These are phyloP conservation scores for Cephaloascus albidus DNA, from an alignment of 805 yeast genomes.

Conservation along the genomic window DNA sequence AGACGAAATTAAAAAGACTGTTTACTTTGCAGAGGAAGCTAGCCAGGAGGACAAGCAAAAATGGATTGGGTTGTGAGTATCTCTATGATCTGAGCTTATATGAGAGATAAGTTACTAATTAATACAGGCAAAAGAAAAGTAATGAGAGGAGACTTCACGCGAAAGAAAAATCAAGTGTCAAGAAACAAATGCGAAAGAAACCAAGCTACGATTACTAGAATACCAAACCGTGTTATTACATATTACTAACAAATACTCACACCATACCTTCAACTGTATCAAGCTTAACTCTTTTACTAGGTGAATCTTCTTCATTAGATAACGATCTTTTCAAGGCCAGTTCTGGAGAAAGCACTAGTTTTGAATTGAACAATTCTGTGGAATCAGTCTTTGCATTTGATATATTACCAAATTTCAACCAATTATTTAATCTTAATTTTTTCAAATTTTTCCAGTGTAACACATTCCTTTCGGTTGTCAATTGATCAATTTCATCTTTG, in stretches of 20 bases:
- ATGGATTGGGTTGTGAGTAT: slow-evolving; percentile 32
- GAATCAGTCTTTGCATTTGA: background rate
- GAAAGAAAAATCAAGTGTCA: slow-evolving; percentile 28
- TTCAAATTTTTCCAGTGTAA: slow-evolving; percentile 23
- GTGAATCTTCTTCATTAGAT: too few relatives aligned
- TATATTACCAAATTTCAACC: slow-evolving; percentile 16
- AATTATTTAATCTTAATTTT: slow-evolving; percentile 10
- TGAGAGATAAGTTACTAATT: too few relatives aligned
- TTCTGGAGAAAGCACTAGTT: too few relatives aligned
- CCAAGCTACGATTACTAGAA: background rate
- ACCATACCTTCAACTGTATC: too few relatives aligned
- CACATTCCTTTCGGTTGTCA: slow-evolving; percentile 17
- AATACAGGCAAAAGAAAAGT: slow-evolving; percentile 14
- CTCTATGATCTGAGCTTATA: too few relatives aligned
- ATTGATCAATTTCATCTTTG: slow-evolving; percentile 4
- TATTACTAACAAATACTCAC: too few relatives aligned
- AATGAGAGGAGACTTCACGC: slow-evolving; percentile 22
- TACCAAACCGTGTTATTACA: too few relatives aligned
- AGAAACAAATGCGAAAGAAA: slow-evolving; percentile 9
- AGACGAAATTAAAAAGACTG: slow-evolving; percentile 36
- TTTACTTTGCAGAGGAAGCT: slow-evolving; percentile 38
- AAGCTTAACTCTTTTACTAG: too few relatives aligned
- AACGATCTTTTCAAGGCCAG: too few relatives aligned
- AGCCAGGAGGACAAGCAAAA: slow-evolving; percentile 34
- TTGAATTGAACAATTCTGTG: background rate